Evolutionary conservation across 2,329 filamentous ascomycete species (phyloP).

Genomic region (Rasamsonia emersonii): DNA sequence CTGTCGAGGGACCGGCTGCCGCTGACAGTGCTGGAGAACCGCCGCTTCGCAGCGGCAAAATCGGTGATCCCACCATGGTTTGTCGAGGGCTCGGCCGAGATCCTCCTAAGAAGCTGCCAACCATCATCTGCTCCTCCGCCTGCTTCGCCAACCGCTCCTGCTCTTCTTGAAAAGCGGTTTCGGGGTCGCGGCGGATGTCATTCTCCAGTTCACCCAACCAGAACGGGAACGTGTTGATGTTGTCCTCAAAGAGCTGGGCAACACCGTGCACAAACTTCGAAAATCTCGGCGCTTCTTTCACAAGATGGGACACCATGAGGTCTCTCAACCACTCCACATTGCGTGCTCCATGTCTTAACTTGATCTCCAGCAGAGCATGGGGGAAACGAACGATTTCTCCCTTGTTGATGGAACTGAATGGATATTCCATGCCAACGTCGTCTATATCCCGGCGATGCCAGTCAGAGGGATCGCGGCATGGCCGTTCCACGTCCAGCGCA

Average conservation of each 20-base stretch:
- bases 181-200: constrained; percentile 89
- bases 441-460: constrained; percentile 95
- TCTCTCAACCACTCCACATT: constrained; percentile 82
- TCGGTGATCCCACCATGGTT: constrained; percentile 26
- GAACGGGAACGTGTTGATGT: constrained; percentile 93
- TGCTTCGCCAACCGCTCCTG: constrained; percentile 72
- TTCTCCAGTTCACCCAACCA: constrained; percentile 88
- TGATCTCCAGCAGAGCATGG: constrained; percentile 86
- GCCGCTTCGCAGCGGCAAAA: constrained; percentile 17
- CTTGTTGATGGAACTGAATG: constrained; percentile 78
- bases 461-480: constrained; percentile 75
- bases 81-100: constrained; percentile 28
- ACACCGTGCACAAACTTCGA: constrained; percentile 96
- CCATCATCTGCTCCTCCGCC: constrained; percentile 78
- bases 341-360: constrained; percentile 57
- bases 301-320: constrained; percentile 82
- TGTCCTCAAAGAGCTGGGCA: constrained; percentile 84
- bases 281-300: constrained; percentile 82
- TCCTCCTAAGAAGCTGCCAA: constrained; percentile 78
- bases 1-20: constrained; percentile 3
- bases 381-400: constrained; percentile 89
- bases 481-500: constrained; percentile 68
- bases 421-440: constrained; percentile 69
- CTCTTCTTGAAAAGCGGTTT: constrained; percentile 82
- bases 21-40: constrained; percentile 14